Evolutionary conservation across 2,329 filamentous ascomycete species (phyloP).

Genomic region (Kalaharituber pfeilii): DNA sequence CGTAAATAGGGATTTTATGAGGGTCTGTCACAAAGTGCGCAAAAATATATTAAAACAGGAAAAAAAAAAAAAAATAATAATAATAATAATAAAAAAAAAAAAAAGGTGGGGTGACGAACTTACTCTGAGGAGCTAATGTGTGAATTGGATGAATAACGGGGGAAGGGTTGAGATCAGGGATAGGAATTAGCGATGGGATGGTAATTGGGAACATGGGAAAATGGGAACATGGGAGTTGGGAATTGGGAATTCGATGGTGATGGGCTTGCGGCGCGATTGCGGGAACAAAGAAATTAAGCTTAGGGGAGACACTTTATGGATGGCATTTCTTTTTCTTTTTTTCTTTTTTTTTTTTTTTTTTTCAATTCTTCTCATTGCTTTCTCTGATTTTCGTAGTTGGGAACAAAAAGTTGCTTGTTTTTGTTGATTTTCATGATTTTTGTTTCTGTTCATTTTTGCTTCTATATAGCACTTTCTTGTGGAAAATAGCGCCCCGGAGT

Average conservation of each 20-base stretch:
- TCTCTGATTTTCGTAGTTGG: slow-evolving; percentile 3
- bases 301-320: too few species aligned
- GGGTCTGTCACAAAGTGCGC: too few species aligned
- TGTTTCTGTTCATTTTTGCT: not conserved
- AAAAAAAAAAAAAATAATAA: too few species aligned
- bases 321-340: not conserved
- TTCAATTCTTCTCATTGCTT: slow-evolving; percentile 8
- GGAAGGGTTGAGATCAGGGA: not conserved
- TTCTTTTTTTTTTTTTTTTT: slow-evolving; percentile 11
- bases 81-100: too few species aligned
- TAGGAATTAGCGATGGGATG: not conserved
- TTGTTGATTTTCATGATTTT: slow-evolving; percentile 6
- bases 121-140: too few species aligned
- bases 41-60: too few species aligned
- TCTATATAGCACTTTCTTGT: slow-evolving; percentile 1
- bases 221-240: not conserved
- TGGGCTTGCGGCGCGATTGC: too few species aligned
- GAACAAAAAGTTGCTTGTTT: not conserved
- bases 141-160: not conserved
- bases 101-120: not conserved
- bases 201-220: not conserved
- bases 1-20: too few species aligned
- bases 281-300: too few species aligned
- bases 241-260: too few species aligned
- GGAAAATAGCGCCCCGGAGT: slow-evolving; percentile 7